Evolutionary conservation across 192 early-diverging fungal genomes (phyloP).

Genomic region (Piromyces sp.): DNA sequence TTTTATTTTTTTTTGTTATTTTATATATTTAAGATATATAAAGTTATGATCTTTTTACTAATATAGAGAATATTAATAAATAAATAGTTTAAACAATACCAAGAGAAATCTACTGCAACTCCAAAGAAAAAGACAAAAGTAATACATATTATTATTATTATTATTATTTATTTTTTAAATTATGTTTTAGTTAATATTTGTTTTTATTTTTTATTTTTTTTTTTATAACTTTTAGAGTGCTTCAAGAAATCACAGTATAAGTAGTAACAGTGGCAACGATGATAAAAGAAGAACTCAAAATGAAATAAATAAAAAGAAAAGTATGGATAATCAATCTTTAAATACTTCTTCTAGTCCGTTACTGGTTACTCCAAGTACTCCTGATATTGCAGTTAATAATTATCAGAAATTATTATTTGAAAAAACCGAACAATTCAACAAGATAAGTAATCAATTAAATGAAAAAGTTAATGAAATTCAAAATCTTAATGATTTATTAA

Average conservation of each 20-base stretch:
- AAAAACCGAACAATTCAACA: neutral
- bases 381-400: neutral
- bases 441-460: neutral
- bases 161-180: too few species aligned
- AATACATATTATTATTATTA: too few species aligned
- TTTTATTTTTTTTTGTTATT: too few species aligned
- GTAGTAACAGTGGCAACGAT: neutral
- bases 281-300: neutral
- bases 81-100: neutral
- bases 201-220: too few species aligned
- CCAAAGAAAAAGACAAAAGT: neutral
- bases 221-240: neutral
- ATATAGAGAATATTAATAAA: too few species aligned
- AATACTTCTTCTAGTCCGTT: too few species aligned
- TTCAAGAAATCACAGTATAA: neutral
- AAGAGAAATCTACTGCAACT: neutral
- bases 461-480: neutral
- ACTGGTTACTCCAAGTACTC: too few species aligned
- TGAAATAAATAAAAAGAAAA: neutral
- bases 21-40: too few species aligned
- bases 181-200: too few species aligned
- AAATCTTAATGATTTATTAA: neutral
- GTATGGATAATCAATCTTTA: too few species aligned
- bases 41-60: too few species aligned
- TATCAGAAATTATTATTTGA: neutral